Base-by-base conservation (phyloP, 352 stramenopile genomes). In the Globisporangium cederbergense region DNA sequence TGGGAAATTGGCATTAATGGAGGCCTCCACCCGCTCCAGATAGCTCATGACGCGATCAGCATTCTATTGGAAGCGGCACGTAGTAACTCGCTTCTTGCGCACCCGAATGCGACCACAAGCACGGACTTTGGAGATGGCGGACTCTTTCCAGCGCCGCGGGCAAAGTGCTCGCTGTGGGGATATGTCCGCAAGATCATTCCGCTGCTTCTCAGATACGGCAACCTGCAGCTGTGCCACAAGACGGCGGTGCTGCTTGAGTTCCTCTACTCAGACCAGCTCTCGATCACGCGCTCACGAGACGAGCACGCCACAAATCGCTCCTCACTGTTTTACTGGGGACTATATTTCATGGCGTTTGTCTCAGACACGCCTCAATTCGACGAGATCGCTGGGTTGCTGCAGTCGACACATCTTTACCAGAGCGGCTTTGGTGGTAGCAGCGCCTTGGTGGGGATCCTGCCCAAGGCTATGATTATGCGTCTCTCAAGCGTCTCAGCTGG, bases 401-500 rank as follows among this genome's bases (percentile, higher is more conserved):
- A 96, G 59, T 72, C 73, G 53, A 90, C 80, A 2, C 85, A 96
- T 66, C 65, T 70, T 10, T 62, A 73, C 45, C 83, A 94, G 62
- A 70, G 68, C 51, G 80, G 71, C 9, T 80, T 88, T 25, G 66
- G 80, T 14, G 79, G 72, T 43, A 58, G 49, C 6, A 97, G 77
- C 52, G 92, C 73, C n/a, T 73, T 99, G 5, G 72, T 71, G 2
- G 81, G 70, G 20, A 85, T 99, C 5, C 73, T 99, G 2, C 96
- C 97, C 0, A 79, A 95, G 42, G 89, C 89, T 16, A 83, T 99
- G 79, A 90, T 98, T 18, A 86, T 78, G 20, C 77, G 96, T 22
- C 77, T 99, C 0, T 79, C 94, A 2, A 88, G 73, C n/a, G 79
- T 90, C 38, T 89, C 82, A 5, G 67, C 83, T 0, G 74, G 90